These are phyloP conservation scores for Malus hybrid DNA, from an alignment of 331 rosid genomes.

Conservation along the genomic window DNA sequence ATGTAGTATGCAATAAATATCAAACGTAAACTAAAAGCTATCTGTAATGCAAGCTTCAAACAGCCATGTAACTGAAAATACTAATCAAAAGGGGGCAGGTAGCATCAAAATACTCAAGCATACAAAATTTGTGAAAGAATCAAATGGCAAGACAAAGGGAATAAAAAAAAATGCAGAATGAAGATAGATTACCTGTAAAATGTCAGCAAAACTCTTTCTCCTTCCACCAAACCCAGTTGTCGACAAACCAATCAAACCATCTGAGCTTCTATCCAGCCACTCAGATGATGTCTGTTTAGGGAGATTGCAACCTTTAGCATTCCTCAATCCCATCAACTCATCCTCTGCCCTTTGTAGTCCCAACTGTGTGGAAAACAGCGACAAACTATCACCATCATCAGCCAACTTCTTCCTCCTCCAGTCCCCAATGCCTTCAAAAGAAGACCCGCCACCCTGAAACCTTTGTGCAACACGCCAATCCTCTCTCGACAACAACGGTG, in stretches of 20 bases:
- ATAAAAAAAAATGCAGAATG: not conserved
- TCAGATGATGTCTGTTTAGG: conserved; percentile 46
- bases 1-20: not conserved
- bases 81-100: not conserved
- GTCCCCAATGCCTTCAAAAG: conserved; percentile 50
- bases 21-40: not conserved
- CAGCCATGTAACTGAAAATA: not conserved
- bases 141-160: not conserved
- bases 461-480: conserved; percentile 95
- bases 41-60: not conserved
- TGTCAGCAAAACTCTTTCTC: conserved; percentile 71
- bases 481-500: conserved; percentile 82
- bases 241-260: conserved; percentile 40
- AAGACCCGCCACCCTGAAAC: conserved; percentile 64
- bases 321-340: conserved; percentile 60
- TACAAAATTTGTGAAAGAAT: not conserved
- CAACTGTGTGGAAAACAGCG: conserved; percentile 75
- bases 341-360: conserved; percentile 55
- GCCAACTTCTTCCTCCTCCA: conserved; percentile 51
- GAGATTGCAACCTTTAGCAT: conserved; percentile 39
- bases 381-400: conserved; percentile 41
- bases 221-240: conserved; percentile 57
- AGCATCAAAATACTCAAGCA: not conserved
- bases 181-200: conserved; percentile 58
- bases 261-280: conserved; percentile 39